A percentile compares a stretch with the other conserved stretches of the same genome.
Conservation (phyloP, 2,329 filamentous ascomycete species). For the Exutisphaerella laricina region DNA sequence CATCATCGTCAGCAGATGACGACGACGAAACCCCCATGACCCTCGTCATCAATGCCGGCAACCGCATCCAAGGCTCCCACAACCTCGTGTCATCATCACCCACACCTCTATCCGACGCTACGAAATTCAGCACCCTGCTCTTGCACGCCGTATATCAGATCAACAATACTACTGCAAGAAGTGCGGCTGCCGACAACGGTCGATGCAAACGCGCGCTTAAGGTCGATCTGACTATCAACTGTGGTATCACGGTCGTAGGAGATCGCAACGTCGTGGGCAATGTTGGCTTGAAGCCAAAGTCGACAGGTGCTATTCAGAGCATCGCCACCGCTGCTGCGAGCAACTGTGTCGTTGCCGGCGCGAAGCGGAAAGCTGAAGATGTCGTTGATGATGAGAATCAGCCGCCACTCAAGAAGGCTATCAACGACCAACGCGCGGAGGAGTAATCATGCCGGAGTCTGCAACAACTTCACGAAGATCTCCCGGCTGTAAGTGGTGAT, state of each 20-base stretch:
- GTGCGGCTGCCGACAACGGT: slow-evolving; percentile 5
- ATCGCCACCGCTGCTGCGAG: slow-evolving; percentile 8
- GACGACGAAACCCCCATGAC: slow-evolving; percentile 36
- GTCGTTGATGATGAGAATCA: slow-evolving; percentile 10
- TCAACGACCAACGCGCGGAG: slow-evolving; percentile 2
- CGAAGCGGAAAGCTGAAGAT: slow-evolving; percentile 31
- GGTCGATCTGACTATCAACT: slow-evolving; percentile 41
- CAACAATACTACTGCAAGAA: slow-evolving; percentile 31
- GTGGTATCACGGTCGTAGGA: slow-evolving; percentile 30
- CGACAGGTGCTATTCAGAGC: not conserved
- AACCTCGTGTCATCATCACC: slow-evolving; percentile 46
- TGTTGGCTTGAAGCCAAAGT: slow-evolving; percentile 26
- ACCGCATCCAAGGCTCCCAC: slow-evolving; percentile 44
- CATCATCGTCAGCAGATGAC: no score
- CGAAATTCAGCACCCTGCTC: slow-evolving; percentile 42
- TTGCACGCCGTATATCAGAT: slow-evolving; percentile 41
- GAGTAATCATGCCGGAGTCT: no score
- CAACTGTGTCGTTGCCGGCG: slow-evolving; percentile 25
- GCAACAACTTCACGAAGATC: no score
- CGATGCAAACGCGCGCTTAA: slow-evolving; percentile 41
- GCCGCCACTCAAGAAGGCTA: slow-evolving; percentile 20
- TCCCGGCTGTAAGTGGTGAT: no score
- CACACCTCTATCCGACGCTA: slow-evolving; percentile 35
- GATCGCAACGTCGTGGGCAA: slow-evolving; percentile 32
- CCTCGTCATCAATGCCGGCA: slow-evolving; percentile 46